phyloP scores from a whole-genome alignment of 192 early-diverging fungal genomes.

The Mortierella alpina region DNA sequence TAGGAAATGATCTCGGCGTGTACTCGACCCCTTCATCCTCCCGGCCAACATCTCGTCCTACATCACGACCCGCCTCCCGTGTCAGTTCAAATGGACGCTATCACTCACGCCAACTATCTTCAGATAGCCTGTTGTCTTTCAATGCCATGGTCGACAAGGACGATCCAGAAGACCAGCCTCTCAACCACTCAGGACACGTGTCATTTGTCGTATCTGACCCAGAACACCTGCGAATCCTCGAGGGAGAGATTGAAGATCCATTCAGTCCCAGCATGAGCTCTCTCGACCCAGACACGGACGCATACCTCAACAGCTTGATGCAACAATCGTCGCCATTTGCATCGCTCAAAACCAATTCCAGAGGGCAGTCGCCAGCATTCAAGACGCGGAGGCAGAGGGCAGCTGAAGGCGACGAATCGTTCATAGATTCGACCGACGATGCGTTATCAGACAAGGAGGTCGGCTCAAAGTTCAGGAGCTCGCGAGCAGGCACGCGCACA shows the following conservation, averaged over 20 bases:
- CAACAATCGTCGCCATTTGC: constrained; percentile 44
- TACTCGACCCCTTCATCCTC: constrained; percentile 52
- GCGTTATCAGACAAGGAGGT: constrained; percentile 40
- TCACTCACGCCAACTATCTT: constrained; percentile 43
- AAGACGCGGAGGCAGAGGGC: constrained; percentile 32
- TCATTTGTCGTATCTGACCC: constrained; percentile 48
- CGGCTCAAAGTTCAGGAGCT: constrained; percentile 24
- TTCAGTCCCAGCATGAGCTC: constrained; percentile 53
- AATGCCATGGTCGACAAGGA: constrained; percentile 49
- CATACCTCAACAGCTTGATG: constrained; percentile 38
- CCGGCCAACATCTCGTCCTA: constrained; percentile 34
- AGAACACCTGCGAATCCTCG: constrained; percentile 40
- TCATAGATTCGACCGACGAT: constrained; percentile 41
- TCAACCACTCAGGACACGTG: constrained; percentile 28
- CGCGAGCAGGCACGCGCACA: constrained; percentile 29
- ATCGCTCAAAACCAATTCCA: constrained; percentile 26
- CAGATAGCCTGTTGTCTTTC: constrained; percentile 45
- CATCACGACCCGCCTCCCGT: constrained; percentile 35
- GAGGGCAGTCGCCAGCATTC: constrained; percentile 45
- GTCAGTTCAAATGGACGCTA: constrained; percentile 38
- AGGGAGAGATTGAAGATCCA: constrained; percentile 52
- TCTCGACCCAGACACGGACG: constrained; percentile 41
- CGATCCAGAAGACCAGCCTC: constrained; percentile 22
- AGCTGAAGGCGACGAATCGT: constrained; percentile 33
- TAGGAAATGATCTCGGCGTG: constrained; percentile 14